Base-by-base conservation (phyloP, 2,329 filamentous ascomycete genomes). In the Fusarium sp. region DNA sequence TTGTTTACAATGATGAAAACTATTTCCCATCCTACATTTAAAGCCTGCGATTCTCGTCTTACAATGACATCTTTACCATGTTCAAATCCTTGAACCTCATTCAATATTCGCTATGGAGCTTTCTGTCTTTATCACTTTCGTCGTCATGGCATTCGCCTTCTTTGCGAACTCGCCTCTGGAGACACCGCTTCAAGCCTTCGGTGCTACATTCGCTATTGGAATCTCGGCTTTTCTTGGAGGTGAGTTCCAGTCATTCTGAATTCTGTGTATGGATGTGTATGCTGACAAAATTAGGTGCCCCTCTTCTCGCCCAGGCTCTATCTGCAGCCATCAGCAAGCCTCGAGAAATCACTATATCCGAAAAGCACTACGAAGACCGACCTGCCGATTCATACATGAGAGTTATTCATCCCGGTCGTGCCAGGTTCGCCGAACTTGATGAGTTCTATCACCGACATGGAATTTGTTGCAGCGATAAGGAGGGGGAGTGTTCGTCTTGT, bases 381-480 rank as follows among this genome's bases (percentile, higher is more conserved):
- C 17, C n/a, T 27, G 9, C 5, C 14, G 38, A 41, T 4, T 25
- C 38, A 25, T 41, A 23, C 14, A 9, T 15, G 8, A 35, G 11
- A 17, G 5, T 6, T 2, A 19, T 35, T 4, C 2, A 15, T 25
- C 21, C 13, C 4, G n/a, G 15, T 7, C 33, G 38, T 15, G 21
- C 9, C 14, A 35, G 36, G 19, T 36, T 57, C 29, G 32, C 19
- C 17, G 21, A 14, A 5, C 3, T 13, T 7, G 43, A 49, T 35
- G 39, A 27, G 4, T 55, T 45, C 21, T 44, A 56, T 11, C 54
- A 29, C n/a, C 25, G 9, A 10, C 32, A 15, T 15, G 55, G 55
- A 13, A 14, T 57, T 17, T 57, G 45, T 13, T 57, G 55, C 15
- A n/a, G 17, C 11, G 29, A 21, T 8, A n/a, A 21, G 10, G 35